Base-by-base conservation (phyloP, 495 filamentous ascomycete species). In the Aspergillus biplanus region DNA sequence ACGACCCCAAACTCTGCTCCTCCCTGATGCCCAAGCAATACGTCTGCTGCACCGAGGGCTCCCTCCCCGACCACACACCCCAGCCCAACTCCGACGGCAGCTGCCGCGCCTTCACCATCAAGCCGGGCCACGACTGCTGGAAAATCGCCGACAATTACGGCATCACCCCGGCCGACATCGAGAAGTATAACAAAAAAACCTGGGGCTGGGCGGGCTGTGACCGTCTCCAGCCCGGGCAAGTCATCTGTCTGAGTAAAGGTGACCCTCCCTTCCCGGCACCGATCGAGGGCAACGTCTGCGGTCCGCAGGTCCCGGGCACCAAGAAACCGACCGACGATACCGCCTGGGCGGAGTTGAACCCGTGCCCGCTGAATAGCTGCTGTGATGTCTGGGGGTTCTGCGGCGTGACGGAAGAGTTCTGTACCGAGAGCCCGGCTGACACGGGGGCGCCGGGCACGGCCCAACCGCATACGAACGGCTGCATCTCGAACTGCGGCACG, bases 381-480 rank as follows among this genome's bases (percentile, higher is more conserved):
- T 73, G 70, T 44, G 62, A 69, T 46, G 39, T 61, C n/a, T 71
- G 62, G 58, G 69, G 66, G 9, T 59, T 64, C 32, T 85, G 83
- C 58, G 83, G 83, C n/a, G 81, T 64, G 6, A 80, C 73, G 0
- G 21, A 32, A 0, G 80, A 85, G 0, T 85, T 82, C 57, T 86
- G 83, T 63, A 73, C 59, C 12, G 65, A 64, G 6, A 63, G 67
- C 7, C 37, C 21, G 16, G 71, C 65, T 48, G 46, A 48, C 12
- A n/a, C n/a, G n/a, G 67, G 73, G 56, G 60, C 70, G 3, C 80
- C 80, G 0, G 81, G 80, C 7, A 79, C 77, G 0, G 55, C 74
- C 0, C 32, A 64, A 13, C 52, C 58, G 0, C 69, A 65, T 27
- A 73, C 66, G 0, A 69, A 77, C 63, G 78, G 77, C 8, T 85